A percentile compares a stretch with the other conserved stretches of the same genome.
Evolutionary conservation across 2,329 filamentous ascomycete genomes (phyloP).

Genomic region (Talaromyces funiculosus): DNA sequence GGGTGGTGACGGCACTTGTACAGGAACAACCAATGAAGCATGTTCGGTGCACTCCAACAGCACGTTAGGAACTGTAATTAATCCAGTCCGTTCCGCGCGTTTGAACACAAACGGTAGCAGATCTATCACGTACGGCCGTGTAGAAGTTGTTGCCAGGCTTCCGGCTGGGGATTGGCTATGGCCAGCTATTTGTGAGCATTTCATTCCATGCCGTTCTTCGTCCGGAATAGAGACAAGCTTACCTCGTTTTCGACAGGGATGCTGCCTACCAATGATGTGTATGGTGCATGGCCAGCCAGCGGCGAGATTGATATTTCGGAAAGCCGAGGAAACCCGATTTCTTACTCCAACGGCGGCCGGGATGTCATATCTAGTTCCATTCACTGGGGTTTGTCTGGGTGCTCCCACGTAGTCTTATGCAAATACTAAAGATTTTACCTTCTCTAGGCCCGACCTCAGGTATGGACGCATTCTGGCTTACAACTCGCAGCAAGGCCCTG

Average conservation of each 20-base stretch:
- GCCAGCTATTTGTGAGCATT: slow-evolving; percentile 44
- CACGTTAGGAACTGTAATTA: slow-evolving; percentile 43
- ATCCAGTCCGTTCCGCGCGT: slow-evolving; percentile 47
- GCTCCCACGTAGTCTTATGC: slow-evolving; percentile 35
- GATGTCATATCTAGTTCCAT: slow-evolving; percentile 25
- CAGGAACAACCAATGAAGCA: slow-evolving; percentile 27
- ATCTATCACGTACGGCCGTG: slow-evolving; percentile 45
- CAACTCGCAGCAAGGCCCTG: slow-evolving; percentile 23
- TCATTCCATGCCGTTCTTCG: neutral
- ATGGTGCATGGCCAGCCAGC: slow-evolving; percentile 48
- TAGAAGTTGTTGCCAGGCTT: slow-evolving; percentile 51
- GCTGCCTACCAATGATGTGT: slow-evolving; percentile 46
- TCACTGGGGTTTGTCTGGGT: slow-evolving; percentile 32
- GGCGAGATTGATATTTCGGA: slow-evolving; percentile 54
- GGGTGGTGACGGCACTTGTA: slow-evolving; percentile 38
- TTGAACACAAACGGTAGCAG: slow-evolving; percentile 46
- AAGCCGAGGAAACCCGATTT: slow-evolving; percentile 42
- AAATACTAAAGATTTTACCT: neutral
- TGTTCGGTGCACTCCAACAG: slow-evolving; percentile 43
- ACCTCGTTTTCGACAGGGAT: slow-evolving; percentile 32
- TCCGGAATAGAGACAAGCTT: neutral
- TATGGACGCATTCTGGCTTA: slow-evolving; percentile 22
- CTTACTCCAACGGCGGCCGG: slow-evolving; percentile 8
- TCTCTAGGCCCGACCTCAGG: slow-evolving; percentile 16
- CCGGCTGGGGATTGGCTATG: slow-evolving; percentile 53